These are phyloP conservation scores for Backusella morwellensis DNA, from an alignment of 192 early-diverging fungal species.

Conservation along the genomic window DNA sequence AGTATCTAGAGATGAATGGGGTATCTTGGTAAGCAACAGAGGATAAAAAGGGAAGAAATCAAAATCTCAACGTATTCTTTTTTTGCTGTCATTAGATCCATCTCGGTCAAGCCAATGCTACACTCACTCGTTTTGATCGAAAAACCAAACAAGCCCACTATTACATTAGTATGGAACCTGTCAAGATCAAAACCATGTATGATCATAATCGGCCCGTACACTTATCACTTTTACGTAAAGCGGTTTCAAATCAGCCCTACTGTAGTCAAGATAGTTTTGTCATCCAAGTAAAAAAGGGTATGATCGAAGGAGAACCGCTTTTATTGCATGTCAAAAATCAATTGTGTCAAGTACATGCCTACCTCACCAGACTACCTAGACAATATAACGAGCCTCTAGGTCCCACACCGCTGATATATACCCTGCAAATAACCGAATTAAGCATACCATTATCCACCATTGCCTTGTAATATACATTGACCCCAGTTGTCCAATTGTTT, in stretches of 20 bases:
- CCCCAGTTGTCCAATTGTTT: not conserved
- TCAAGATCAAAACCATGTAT: constrained; percentile 26
- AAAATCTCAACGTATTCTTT: not conserved
- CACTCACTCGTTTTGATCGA: constrained; percentile 23
- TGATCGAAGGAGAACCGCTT: constrained; percentile 21
- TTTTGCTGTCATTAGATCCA: constrained; percentile 14
- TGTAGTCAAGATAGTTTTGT: constrained; percentile 13
- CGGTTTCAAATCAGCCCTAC: not conserved
- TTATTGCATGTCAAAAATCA: constrained; percentile 9
- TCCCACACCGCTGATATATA: constrained; percentile 18
- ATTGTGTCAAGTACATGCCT: constrained; percentile 22
- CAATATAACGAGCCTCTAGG: not conserved
- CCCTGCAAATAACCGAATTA: constrained; percentile 29
- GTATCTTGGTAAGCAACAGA: not conserved
- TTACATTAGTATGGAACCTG: constrained; percentile 25
- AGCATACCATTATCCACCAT: constrained; percentile 26
- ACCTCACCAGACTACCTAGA: constrained; percentile 19
- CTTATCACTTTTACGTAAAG: constrained; percentile 16
- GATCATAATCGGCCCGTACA: constrained; percentile 31
- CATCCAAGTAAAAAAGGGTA: constrained; percentile 24
- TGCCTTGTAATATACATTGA: constrained; percentile 9
- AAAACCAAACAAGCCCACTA: constrained; percentile 19
- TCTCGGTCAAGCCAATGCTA: constrained; percentile 24
- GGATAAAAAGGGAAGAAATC: not conserved
- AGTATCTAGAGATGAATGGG: constrained; percentile 8